A percentile compares a stretch with the other conserved stretches of the same genome.
Evolutionary conservation across 2,329 filamentous ascomycete genomes (phyloP).

Genomic region (Clarireedia hainanense): DNA sequence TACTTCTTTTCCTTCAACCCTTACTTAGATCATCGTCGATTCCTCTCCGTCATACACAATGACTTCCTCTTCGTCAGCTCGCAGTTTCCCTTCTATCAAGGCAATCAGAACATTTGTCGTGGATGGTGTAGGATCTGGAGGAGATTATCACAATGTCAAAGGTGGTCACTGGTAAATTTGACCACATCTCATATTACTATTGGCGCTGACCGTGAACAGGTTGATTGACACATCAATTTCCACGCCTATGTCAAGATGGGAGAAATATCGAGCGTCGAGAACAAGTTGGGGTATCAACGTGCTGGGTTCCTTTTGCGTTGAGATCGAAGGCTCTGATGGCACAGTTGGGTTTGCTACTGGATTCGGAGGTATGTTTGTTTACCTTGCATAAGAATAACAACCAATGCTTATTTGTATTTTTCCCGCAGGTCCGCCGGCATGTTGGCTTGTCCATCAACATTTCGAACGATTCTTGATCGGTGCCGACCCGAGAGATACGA

Average conservation of each 20-base stretch:
- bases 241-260: conserved; percentile 85
- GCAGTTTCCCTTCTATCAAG: conserved; percentile 65
- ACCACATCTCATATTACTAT: not conserved
- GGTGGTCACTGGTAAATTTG: conserved; percentile 54
- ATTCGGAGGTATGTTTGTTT: conserved; percentile 57
- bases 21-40: not conserved
- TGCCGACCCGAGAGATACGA: conserved; percentile 83
- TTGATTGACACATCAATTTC: conserved; percentile 87
- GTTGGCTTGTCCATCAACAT: conserved; percentile 89
- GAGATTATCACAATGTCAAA: conserved; percentile 90
- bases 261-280: conserved; percentile 77
- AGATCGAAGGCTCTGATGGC: conserved; percentile 81
- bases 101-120: conserved; percentile 66
- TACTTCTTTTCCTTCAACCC: not conserved
- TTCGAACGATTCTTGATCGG: conserved; percentile 88
- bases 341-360: conserved; percentile 92
- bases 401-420: conserved; percentile 6
- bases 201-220: conserved; percentile 42
- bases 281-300: conserved; percentile 97
- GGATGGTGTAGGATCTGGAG: conserved; percentile 54
- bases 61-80: conserved; percentile 20
- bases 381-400: not conserved
- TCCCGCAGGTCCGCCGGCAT: conserved; percentile 65
- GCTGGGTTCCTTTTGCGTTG: conserved; percentile 82
- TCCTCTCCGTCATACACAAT: conserved; percentile 12